These are phyloP conservation scores for Didymella pomorum DNA, from an alignment of 2,329 filamentous ascomycete genomes.

Conservation along the genomic window DNA sequence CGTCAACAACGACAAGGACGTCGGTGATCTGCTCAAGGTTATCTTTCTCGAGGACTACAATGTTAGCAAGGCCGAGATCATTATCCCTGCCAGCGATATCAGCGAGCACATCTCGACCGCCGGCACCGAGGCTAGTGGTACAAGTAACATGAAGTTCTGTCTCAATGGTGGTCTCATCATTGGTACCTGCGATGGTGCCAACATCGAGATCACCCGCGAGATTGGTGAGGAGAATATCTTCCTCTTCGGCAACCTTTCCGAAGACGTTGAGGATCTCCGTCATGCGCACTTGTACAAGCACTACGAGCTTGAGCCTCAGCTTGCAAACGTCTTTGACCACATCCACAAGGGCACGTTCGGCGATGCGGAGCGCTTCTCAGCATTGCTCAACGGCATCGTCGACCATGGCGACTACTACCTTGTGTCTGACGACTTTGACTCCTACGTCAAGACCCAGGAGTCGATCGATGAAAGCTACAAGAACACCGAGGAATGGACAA, in stretches of 20 bases:
- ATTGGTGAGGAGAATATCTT: slow-evolving; percentile 98
- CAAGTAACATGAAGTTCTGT: slow-evolving; percentile 99
- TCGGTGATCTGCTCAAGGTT: slow-evolving; percentile 94
- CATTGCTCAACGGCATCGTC: slow-evolving; percentile 82
- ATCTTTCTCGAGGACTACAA: slow-evolving; percentile 99
- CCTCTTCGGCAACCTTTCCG: slow-evolving; percentile 93
- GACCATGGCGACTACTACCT: slow-evolving; percentile 98
- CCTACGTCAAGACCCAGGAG: slow-evolving; percentile 88
- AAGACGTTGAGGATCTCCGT: slow-evolving; percentile 95
- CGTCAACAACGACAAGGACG: slow-evolving; percentile 89
- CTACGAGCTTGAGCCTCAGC: slow-evolving; percentile 77
- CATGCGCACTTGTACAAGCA: slow-evolving; percentile 86
- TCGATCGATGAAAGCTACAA: slow-evolving; percentile 92
- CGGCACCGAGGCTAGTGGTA: slow-evolving; percentile 86
- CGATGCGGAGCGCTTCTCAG: slow-evolving; percentile 77
- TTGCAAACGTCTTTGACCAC: slow-evolving; percentile 81
- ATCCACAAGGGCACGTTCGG: slow-evolving; percentile 87
- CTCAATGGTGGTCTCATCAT: slow-evolving; percentile 97
- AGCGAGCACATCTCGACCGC: slow-evolving; percentile 99
- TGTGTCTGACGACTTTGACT: slow-evolving; percentile 96
- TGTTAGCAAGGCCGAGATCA: slow-evolving; percentile 98
- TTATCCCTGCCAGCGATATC: slow-evolving; percentile 91
- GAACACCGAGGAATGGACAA: slow-evolving; percentile 91
- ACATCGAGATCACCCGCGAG: slow-evolving; percentile 98
- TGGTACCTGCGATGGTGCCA: slow-evolving; percentile 96